Evolutionary conservation across 2,329 filamentous ascomycete species (phyloP), one percentile per base, ranked within the genome.

Genomic region (Cryphonectria naterciae): DNA sequence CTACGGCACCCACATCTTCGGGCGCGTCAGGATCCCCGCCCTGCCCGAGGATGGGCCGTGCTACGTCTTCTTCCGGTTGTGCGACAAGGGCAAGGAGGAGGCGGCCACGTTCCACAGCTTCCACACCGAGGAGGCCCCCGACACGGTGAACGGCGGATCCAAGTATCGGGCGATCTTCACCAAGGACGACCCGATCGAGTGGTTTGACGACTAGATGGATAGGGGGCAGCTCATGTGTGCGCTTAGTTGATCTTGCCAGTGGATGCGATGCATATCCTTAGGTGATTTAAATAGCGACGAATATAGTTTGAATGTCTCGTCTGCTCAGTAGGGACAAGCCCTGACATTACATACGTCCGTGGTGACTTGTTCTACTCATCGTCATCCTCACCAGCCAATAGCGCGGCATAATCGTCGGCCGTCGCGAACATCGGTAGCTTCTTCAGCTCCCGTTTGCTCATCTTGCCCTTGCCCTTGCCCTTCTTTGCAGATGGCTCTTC

Each of bases 341-440:
- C 25, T 58, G 25, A 15, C 60, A 19, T 11, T 62, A 13, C 11
- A 43, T 15, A 46, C 37, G 19, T 43, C 37, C 32, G 22, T 32
- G 37, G 13, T 64, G n/a, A 7, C 35, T 63, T 28, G 22, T 62
- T 63, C 4, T 68, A 62, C 10, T 69, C 28, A 10, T 82, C 82
- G 25, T 90, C 90, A 73, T 90, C 89, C 67, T 96, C 93, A 74
- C 89, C 87, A 4, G 86, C 93, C 79, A 97, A 82, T 83, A 97
- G 86, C 76, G 92, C 92, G 22, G 94, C 95, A 81, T 98, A 99
- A 79, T 98, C 96, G 68, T 98, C 96, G 43, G 88, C 92, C 43
- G 93, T 97, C 28, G 97, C 96, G 84, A 99, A 99, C 49, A 90
- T 97, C 8, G 96, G 96, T 75, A 99, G 84, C 74, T 90, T 89